Conservation (phyloP, 306 rosid genomes). For the Lotus japonicus region DNA sequence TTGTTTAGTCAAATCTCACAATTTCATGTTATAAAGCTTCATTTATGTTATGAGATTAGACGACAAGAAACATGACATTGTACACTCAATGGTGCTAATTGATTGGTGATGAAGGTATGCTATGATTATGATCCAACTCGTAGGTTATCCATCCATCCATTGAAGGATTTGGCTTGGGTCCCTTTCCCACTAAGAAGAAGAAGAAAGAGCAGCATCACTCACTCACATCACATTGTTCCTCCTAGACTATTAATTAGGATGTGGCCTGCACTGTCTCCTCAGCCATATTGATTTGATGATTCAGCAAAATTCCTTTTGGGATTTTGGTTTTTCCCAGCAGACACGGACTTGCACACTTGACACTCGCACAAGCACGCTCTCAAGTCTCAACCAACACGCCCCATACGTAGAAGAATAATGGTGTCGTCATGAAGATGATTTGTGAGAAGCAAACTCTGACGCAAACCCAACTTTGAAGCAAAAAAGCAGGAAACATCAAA, state of each 20-base stretch:
- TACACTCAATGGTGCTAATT: background rate
- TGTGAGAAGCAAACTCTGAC: constrained; percentile 47
- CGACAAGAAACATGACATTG: no score
- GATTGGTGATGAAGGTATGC: constrained; percentile 4
- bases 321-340: constrained; percentile 5
- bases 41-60: no score
- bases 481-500: background rate
- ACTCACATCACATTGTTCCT: constrained; percentile 8
- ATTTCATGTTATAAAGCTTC: no score
- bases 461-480: constrained; percentile 38
- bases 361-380: constrained; percentile 26
- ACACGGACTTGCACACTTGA: constrained; percentile 28
- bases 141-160: constrained; percentile 31
- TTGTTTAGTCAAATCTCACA: no score
- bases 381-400: background rate
- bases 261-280: constrained; percentile 24
- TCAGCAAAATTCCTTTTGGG: background rate
- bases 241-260: constrained; percentile 12
- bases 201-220: background rate
- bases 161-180: background rate
- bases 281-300: background rate
- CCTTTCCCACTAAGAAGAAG: background rate
- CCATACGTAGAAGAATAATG: constrained; percentile 31
- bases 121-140: constrained; percentile 3
- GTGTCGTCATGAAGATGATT: constrained; percentile 37